Percentiles rank a stretch among this genome's conserved stretches.
Evolutionary conservation across 2,329 filamentous ascomycete species (phyloP).

Genomic region (Sarocladiaceae sp.): DNA sequence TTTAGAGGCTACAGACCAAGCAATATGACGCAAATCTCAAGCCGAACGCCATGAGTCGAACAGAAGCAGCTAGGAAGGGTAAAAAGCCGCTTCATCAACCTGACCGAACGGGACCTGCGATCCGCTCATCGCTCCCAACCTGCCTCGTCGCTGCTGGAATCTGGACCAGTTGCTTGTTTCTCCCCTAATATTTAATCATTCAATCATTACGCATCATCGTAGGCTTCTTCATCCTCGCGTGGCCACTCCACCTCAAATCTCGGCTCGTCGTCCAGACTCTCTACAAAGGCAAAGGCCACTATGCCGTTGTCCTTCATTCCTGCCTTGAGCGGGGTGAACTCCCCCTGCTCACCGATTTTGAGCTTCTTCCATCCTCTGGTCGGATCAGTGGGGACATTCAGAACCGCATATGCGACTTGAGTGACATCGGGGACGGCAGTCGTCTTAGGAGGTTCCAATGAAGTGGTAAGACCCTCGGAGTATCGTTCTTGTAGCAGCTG

Average conservation of each 20-base stretch:
- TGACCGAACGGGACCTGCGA: no score
- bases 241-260: constrained; percentile 44
- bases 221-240: constrained; percentile 34
- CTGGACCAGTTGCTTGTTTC: no score
- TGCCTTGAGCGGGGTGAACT: constrained; percentile 35
- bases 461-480: constrained; percentile 44
- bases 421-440: constrained; percentile 36
- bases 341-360: constrained; percentile 26
- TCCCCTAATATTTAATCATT: not conserved
- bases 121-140: no score
- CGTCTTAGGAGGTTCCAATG: constrained; percentile 24
- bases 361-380: constrained; percentile 47
- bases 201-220: constrained; percentile 13
- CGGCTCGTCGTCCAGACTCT: constrained; percentile 33
- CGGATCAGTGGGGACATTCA: constrained; percentile 40
- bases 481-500: constrained; percentile 54
- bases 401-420: constrained; percentile 42
- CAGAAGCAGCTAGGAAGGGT: no score
- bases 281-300: constrained; percentile 46
- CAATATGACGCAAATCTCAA: no score
- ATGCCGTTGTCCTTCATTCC: constrained; percentile 43
- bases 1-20: no score
- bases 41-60: no score
- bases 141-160: no score
- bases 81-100: no score